A percentile compares a stretch with the other conserved stretches of the same genome.
Conservation (phyloP, 106 monocot genomes). For the Acorus calamus region DNA sequence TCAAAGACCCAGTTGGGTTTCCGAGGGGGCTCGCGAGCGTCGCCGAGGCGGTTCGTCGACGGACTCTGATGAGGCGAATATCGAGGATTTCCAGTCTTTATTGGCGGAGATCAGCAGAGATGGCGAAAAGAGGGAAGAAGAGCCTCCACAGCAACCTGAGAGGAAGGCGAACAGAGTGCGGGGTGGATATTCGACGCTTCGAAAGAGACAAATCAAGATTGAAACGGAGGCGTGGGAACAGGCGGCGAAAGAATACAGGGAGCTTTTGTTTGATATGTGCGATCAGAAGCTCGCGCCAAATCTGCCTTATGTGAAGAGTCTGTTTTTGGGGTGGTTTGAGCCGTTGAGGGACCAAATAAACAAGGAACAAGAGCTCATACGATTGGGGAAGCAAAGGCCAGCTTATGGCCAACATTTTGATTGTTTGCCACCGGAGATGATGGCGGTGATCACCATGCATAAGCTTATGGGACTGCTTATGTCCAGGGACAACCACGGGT, state of each 20-base stretch:
- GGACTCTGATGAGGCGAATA: slow-evolving; percentile 30
- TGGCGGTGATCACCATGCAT: slow-evolving; percentile 98
- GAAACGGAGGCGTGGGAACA: slow-evolving; percentile 95
- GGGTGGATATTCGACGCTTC: slow-evolving; percentile 34
- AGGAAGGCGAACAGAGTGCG: slow-evolving; percentile 1
- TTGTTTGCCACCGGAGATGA: slow-evolving; percentile 78
- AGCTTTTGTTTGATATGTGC: slow-evolving; percentile 78
- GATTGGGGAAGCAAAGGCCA: slow-evolving; percentile 17
- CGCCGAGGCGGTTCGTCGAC: slow-evolving; percentile 44
- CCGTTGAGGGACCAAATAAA: slow-evolving; percentile 57
- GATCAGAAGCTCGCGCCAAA: slow-evolving; percentile 86
- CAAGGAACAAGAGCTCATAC: slow-evolving; percentile 46
- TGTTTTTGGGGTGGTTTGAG: slow-evolving; percentile 95
- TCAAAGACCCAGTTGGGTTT: background rate
- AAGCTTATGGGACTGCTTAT: slow-evolving; percentile 87
- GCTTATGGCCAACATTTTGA: slow-evolving; percentile 31
- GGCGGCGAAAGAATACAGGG: slow-evolving; percentile 84
- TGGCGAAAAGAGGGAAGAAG: background rate
- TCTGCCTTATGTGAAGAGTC: slow-evolving; percentile 76
- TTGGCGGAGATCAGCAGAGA: slow-evolving; percentile 21
- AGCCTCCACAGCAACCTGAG: background rate
- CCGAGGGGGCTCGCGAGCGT: slow-evolving; percentile 18
- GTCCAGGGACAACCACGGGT: slow-evolving; percentile 47
- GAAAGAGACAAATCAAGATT: slow-evolving; percentile 62
- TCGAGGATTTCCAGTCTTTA: slow-evolving; percentile 26